Percentiles rank a stretch among this genome's conserved stretches.
Evolutionary conservation across 1,284 basidiomycete species (phyloP).

Genomic region (Tausonia pullulans): DNA sequence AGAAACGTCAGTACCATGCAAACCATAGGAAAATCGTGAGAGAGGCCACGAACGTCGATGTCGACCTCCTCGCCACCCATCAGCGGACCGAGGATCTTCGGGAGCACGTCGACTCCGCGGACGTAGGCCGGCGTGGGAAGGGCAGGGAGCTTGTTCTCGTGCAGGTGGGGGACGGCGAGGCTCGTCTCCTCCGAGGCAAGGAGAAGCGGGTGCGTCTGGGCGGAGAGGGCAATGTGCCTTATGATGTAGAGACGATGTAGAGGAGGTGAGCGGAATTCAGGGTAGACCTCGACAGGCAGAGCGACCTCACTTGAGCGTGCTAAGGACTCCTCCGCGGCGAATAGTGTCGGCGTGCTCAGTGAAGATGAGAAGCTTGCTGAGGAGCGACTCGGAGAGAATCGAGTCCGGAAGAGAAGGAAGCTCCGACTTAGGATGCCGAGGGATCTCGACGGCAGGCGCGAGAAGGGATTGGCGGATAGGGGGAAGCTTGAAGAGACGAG

Average conservation of each 20-base stretch:
- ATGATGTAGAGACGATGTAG: no score
- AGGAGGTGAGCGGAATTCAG: no score
- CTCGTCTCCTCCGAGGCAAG: constrained; percentile 11
- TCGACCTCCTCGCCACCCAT: constrained; percentile 92
- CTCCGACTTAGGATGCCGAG: constrained; percentile 33
- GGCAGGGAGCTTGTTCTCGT: constrained; percentile 4
- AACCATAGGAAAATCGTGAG: constrained; percentile 12
- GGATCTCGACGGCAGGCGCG: constrained; percentile 29
- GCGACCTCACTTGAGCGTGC: constrained; percentile 64
- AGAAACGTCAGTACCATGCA: constrained; percentile 76
- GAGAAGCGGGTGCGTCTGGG: constrained; percentile 14
- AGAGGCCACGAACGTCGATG: constrained; percentile 50
- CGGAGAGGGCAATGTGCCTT: constrained; percentile 13
- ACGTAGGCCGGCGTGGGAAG: constrained; percentile 43
- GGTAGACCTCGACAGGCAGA: not conserved
- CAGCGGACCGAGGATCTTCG: constrained; percentile 75
- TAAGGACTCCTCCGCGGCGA: constrained; percentile 70
- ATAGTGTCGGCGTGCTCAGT: constrained; percentile 80
- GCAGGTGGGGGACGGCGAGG: constrained; percentile 13
- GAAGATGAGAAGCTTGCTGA: constrained; percentile 69
- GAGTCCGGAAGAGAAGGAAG: constrained; percentile 19
- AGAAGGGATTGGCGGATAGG: constrained; percentile 61
- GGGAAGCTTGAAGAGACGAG: constrained; percentile 41
- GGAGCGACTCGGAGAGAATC: constrained; percentile 52
- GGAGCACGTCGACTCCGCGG: constrained; percentile 69